These are phyloP conservation scores for Calendula officinalis DNA, from an alignment of 129 eudicot species.

Conservation along the genomic window DNA sequence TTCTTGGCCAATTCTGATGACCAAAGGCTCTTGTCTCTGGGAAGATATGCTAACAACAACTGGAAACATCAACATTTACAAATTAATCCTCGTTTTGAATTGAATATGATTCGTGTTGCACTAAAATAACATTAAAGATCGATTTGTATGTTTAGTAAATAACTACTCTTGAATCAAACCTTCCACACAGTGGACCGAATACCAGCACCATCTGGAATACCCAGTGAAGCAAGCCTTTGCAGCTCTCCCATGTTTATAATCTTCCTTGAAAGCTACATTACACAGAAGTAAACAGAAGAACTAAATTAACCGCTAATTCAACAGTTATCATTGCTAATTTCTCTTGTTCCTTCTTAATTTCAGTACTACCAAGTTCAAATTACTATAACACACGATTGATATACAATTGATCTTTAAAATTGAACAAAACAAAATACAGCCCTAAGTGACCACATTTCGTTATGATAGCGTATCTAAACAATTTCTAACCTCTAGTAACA, in stretches of 20 bases:
- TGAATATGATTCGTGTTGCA: neutral
- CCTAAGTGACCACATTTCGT: neutral
- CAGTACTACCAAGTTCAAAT: conserved; percentile 1
- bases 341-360: conserved; percentile 9
- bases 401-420: neutral
- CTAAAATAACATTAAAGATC: conserved; percentile 5
- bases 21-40: conserved; percentile 81
- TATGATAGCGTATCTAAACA: conserved; percentile 9
- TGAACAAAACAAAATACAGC: neutral
- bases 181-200: conserved; percentile 91
- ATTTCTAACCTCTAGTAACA: conserved; percentile 66
- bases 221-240: conserved; percentile 80
- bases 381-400: neutral
- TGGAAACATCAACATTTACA: conserved; percentile 33
- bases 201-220: conserved; percentile 87
- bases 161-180: conserved; percentile 35
- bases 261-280: conserved; percentile 72
- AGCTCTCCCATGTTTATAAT: conserved; percentile 70
- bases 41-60: conserved; percentile 85
- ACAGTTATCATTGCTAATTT: conserved; percentile 3
- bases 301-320: conserved; percentile 15
- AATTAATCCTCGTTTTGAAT: neutral
- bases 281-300: conserved; percentile 1
- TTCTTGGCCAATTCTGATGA: conserved; percentile 81
- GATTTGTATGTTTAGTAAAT: neutral